These are phyloP conservation scores for Aspergillus carlsbadensis DNA, from an alignment of 495 filamentous ascomycete genomes.

Conservation along the genomic window DNA sequence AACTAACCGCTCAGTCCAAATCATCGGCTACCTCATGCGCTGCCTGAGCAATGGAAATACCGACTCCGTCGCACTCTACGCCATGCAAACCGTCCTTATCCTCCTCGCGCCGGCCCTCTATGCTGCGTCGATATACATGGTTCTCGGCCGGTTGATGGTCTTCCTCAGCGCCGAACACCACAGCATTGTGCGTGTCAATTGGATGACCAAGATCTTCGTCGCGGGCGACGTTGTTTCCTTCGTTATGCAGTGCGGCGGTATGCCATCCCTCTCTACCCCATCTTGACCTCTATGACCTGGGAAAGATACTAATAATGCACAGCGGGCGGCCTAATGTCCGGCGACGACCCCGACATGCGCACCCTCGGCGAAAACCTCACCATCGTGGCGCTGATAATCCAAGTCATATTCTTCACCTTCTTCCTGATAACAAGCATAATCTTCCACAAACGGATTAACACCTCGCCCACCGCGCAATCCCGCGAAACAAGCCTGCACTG, in stretches of 20 bases:
- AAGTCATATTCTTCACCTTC: constrained; percentile 2
- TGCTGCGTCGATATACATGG: background rate
- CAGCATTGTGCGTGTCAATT: background rate
- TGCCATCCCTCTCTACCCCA: background rate
- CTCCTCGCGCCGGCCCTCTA: constrained; percentile 1
- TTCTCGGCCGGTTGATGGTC: background rate
- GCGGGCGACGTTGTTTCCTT: constrained; percentile 3
- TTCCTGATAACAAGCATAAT: background rate
- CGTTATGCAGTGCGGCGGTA: constrained; percentile 6
- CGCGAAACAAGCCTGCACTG: constrained; percentile 33
- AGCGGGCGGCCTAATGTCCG: constrained; percentile 5
- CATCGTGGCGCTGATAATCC: background rate
- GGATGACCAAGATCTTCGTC: constrained; percentile 8
- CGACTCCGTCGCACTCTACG: background rate
- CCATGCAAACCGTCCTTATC: background rate
- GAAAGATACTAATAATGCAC: background rate
- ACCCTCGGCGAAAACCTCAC: background rate
- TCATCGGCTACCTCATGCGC: constrained; percentile 1
- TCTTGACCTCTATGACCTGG: background rate
- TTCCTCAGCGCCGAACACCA: background rate
- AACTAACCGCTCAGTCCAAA: background rate
- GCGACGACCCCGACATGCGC: background rate
- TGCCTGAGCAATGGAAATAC: background rate
- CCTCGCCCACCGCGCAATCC: constrained; percentile 41
- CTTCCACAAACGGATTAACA: background rate